These are phyloP conservation scores for Eugenia klotzschiana DNA, from an alignment of 441 rosid genomes.

Conservation along the genomic window DNA sequence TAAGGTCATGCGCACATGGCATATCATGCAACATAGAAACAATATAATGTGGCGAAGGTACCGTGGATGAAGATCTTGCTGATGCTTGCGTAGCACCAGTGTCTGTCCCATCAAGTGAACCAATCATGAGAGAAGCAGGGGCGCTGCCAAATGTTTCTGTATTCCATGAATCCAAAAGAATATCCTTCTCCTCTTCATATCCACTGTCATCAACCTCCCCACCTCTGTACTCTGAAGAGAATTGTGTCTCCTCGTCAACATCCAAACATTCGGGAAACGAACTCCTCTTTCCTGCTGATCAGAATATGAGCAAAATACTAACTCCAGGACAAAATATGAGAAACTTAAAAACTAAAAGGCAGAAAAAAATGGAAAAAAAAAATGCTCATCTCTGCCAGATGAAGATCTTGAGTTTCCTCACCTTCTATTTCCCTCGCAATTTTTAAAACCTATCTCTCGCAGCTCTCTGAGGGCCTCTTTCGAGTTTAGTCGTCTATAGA, in stretches of 20 bases:
- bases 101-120: no score
- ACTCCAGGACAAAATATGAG: neutral
- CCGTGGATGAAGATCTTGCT: conserved; percentile 40
- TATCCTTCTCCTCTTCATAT: conserved; percentile 58
- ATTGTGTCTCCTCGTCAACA: conserved; percentile 80
- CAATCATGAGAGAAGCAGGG: conserved; percentile 13
- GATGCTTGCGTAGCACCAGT: neutral
- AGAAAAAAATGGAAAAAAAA: no score
- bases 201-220: conserved; percentile 57
- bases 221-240: conserved; percentile 60
- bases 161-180: conserved; percentile 42
- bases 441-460: conserved; percentile 41
- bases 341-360: neutral
- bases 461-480: conserved; percentile 51
- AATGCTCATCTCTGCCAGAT: no score
- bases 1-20: neutral
- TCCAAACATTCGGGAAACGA: conserved; percentile 40
- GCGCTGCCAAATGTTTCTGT: conserved; percentile 53
- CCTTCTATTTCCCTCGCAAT: no score
- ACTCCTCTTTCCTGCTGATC: conserved; percentile 70
- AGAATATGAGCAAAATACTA: conserved; percentile 6
- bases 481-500: conserved; percentile 71
- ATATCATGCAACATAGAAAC: neutral
- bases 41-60: conserved; percentile 2
- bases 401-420: no score